Evolutionary conservation across 306 rosid species (phyloP), one percentile per base, ranked within the genome.

Genomic region (Trichosanthes truncata): DNA sequence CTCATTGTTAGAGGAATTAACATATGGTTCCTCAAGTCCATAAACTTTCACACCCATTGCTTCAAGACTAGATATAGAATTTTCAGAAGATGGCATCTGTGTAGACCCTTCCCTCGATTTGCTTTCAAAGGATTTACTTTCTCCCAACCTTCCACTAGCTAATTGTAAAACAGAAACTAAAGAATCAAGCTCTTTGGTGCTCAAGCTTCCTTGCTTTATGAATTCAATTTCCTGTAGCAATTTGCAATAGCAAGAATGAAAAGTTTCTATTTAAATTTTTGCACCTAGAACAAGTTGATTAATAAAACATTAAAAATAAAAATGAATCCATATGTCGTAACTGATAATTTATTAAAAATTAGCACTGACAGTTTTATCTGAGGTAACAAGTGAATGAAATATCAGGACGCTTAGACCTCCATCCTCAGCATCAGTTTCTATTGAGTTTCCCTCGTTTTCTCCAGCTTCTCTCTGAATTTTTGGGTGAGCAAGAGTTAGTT

Each of bases 1-100:
- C 83, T 86, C 91, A 74, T 78, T 79, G 57, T 68, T 87, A 41
- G 88, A 53, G 53, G 82, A 76, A 80, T 82, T 80, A 20, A 25
- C 9, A 43, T 3, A 76, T 48, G 92, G 83, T 84, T 89, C 88
- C 40, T 89, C 79, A 79, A 90, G 85, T 78, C 96, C 96, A 81
- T 90, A 90, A 48, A 91, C 74, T 87, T 85, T 89, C 61, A 94
- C 91, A 82, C 98, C 98, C 97, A 89, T 90, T 77, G 93, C 90
- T 89, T 89, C 94, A 52, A 92, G 94, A 80, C 87, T 85, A 78
- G 97, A 71, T 82, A 92, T 82, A 59, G 90, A 87, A 81, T 88
- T 89, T 66, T 92, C 92, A 5, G 55, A 74, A 80, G 97, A 83
- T 78, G 92, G 96, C 67, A 40, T 78, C 73, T 82, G 82, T 80